phyloP scores from a whole-genome alignment of 2,329 filamentous ascomycete species.

The Paraphoma sp. region DNA sequence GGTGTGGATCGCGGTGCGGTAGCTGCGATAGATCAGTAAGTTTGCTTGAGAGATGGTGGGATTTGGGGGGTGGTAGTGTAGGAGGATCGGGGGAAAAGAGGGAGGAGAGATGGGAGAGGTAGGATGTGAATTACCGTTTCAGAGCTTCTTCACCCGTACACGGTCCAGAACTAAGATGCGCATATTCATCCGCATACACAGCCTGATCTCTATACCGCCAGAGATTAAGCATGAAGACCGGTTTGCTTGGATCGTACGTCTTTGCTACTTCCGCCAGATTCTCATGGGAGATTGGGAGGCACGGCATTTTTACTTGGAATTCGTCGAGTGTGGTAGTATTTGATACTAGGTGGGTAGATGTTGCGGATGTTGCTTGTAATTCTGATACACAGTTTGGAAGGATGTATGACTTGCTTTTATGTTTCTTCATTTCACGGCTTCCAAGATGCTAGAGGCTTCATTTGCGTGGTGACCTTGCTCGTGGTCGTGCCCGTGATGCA shows the following conservation, averaged over 20 bases:
- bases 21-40: conserved; percentile 2
- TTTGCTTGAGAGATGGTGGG: too few relatives aligned
- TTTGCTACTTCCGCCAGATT: neutral
- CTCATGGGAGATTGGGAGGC: neutral
- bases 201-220: conserved; percentile 13
- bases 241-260: conserved; percentile 12
- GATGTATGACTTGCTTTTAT: neutral
- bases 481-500: neutral
- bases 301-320: neutral
- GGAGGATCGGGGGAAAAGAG: too few relatives aligned
- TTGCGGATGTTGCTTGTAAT: neutral
- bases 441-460: too few relatives aligned
- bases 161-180: conserved; percentile 8
- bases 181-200: conserved; percentile 11
- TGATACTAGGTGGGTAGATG: neutral
- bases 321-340: neutral
- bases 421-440: neutral
- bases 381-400: neutral
- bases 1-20: conserved; percentile 9
- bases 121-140: neutral
- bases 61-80: too few relatives aligned
- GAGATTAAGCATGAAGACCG: conserved; percentile 29
- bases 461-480: neutral
- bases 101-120: neutral
- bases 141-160: conserved; percentile 22